Evolutionary conservation across 805 yeast genomes (phyloP).

Genomic region (Wilhelminamyces savonicus): DNA sequence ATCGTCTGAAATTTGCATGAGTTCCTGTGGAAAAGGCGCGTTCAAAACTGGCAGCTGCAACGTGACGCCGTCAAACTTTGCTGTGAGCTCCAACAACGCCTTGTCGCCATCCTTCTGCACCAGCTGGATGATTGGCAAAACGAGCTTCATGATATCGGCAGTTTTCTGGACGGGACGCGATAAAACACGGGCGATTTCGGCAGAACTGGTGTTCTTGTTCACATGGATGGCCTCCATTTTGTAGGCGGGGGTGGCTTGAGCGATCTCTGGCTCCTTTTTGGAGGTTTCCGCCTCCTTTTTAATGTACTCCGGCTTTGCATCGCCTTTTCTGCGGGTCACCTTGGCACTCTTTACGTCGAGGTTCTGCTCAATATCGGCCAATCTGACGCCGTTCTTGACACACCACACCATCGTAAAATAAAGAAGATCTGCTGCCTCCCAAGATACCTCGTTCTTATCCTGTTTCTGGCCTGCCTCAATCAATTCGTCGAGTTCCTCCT

Average conservation of each 20-base stretch:
- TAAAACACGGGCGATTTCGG: slow-evolving; percentile 52
- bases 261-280: slow-evolving; percentile 7
- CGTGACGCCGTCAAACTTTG: slow-evolving; percentile 81
- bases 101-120: slow-evolving; percentile 77
- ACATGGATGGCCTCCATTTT: slow-evolving; percentile 46
- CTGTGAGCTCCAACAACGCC: slow-evolving; percentile 85
- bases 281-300: slow-evolving; percentile 16
- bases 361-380: slow-evolving; percentile 78
- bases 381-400: slow-evolving; percentile 66
- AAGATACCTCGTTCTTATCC: slow-evolving; percentile 53
- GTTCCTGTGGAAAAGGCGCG: slow-evolving; percentile 82
- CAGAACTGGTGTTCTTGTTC: slow-evolving; percentile 30
- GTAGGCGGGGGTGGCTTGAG: slow-evolving; percentile 27
- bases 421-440: slow-evolving; percentile 94
- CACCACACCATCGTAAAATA: slow-evolving; percentile 52
- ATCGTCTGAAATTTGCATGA: slow-evolving; percentile 66
- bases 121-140: slow-evolving; percentile 78
- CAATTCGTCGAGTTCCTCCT: slow-evolving; percentile 94
- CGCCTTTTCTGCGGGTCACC: slow-evolving; percentile 91
- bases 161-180: slow-evolving; percentile 95
- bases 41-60: slow-evolving; percentile 65
- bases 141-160: slow-evolving; percentile 86
- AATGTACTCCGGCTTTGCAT: slow-evolving; percentile 81
- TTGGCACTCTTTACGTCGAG: slow-evolving; percentile 78
- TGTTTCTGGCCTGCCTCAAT: slow-evolving; percentile 60